Evolutionary conservation across 192 early-diverging fungal species (phyloP), one percentile per base, ranked within the genome.

Genomic region (Martensiomyces pterosporus): DNA sequence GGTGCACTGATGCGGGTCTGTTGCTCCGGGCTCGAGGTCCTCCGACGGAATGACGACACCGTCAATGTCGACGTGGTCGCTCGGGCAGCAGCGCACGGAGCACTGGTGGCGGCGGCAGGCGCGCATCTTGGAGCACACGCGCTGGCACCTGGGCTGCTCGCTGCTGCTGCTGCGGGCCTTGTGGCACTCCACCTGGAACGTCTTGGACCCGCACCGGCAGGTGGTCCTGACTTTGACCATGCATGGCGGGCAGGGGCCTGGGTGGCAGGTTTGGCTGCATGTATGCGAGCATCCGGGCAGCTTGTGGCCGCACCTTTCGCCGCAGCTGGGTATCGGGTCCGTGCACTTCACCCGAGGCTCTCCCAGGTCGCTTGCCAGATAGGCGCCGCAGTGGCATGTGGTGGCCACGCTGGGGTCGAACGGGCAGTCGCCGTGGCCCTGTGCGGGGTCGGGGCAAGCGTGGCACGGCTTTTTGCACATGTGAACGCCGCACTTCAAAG

Each of bases 21-120:
- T 60, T 4, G 21, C n/a, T 1, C 64, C 64, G 3, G 54, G 61
- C 19, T 35, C 54, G 4, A 64, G 16, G 14, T 26, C 43, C 45
- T 50, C 53, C 5, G 54, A 56, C 18, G 61, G 61, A 18, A 64
- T 27, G 23, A 64, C 61, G 26, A 34, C 42, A 16, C 55, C 61
- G 36, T 51, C 47, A 12, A 52, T 24, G 42, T 52, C 54, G 1
- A 35, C 48, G 24, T 66, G 64, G 34, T 47, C 41, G 29, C 56
- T 60, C 8, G 85, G 77, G 55, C 89, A 91, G 59, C 89, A 90
- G 13, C 58, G 55, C 35, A 46, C 70, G 2, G 52, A 55, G 58
- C 89, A 91, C 43, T 77, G 67, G 59, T 91, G 89, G 21, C 79
- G 82, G n/a, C 85, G 79, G 69, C 89, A 90, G 9, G 59, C 74